A percentile compares a stretch with the other conserved stretches of the same genome.
Conservation (phyloP, 345 rosid species). For the Iberis pinnata region DNA sequence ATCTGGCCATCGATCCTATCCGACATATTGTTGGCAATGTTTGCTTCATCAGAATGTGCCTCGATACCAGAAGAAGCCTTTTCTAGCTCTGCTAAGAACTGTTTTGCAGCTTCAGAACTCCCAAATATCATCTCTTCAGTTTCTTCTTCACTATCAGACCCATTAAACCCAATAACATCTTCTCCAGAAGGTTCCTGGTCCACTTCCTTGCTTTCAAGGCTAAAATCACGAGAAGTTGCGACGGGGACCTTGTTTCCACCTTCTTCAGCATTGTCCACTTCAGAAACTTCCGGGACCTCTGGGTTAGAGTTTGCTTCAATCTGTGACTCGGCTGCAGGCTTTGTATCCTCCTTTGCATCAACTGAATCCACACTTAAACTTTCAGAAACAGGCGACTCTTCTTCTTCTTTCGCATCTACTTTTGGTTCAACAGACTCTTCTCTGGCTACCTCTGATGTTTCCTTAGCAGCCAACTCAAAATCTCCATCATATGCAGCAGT, state of each 20-base stretch:
- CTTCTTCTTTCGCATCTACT: conserved; percentile 7
- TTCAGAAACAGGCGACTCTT: conserved; percentile 20
- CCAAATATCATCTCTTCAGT: conserved; percentile 61
- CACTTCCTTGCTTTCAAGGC: conserved; percentile 37
- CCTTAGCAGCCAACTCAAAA: conserved; percentile 20
- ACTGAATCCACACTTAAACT: conserved; percentile 15
- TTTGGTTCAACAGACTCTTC: conserved; percentile 23
- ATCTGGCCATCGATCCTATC: conserved; percentile 72
- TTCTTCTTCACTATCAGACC: conserved; percentile 52
- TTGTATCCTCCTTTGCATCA: conserved; percentile 16
- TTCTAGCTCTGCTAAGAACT: conserved; percentile 75
- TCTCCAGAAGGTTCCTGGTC: conserved; percentile 29
- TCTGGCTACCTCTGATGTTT: conserved; percentile 17
- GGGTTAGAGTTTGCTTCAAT: conserved; percentile 26
- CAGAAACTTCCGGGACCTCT: conserved; percentile 21
- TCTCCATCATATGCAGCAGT: conserved; percentile 25
- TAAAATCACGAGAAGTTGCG: conserved; percentile 23
- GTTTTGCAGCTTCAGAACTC: conserved; percentile 72
- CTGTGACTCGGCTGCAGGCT: conserved; percentile 27
- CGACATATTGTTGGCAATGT: conserved; percentile 45
- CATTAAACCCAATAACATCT: conserved; percentile 34
- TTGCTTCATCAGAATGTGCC: conserved; percentile 47
- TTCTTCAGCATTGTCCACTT: too few relatives aligned
- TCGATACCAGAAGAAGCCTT: conserved; percentile 48
- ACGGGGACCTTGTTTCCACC: conserved; percentile 26